Evolutionary conservation across 2,329 filamentous ascomycete species (phyloP).

Genomic region (Boeremia lycopersici): DNA sequence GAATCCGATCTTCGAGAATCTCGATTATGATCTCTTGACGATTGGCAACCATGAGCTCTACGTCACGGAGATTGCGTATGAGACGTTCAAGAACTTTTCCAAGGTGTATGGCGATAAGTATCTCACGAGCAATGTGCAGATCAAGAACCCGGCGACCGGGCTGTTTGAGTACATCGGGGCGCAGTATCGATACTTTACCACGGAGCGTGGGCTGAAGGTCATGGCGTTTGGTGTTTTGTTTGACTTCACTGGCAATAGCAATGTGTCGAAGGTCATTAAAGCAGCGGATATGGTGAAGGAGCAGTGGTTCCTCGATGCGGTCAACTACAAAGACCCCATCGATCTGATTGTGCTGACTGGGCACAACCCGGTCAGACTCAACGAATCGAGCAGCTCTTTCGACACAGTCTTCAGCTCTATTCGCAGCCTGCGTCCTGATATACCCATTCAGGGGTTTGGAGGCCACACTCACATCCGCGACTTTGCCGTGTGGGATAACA

Average conservation of each 20-base stretch:
- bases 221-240: constrained; percentile 61
- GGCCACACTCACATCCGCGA: constrained; percentile 70
- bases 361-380: constrained; percentile 64
- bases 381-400: constrained; percentile 53
- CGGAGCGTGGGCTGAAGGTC: constrained; percentile 51
- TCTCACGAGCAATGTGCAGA: constrained; percentile 60
- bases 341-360: constrained; percentile 69
- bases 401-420: constrained; percentile 64
- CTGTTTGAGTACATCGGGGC: constrained; percentile 55
- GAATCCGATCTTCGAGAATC: constrained; percentile 58
- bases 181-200: constrained; percentile 58
- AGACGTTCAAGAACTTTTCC: constrained; percentile 65
- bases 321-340: constrained; percentile 61
- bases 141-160: constrained; percentile 52
- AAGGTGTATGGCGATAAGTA: constrained; percentile 62
- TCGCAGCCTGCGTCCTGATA: constrained; percentile 60
- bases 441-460: constrained; percentile 69
- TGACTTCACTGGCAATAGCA: constrained; percentile 63
- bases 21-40: constrained; percentile 61
- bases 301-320: constrained; percentile 65
- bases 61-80: constrained; percentile 65
- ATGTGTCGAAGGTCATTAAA: constrained; percentile 65
- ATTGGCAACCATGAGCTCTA: constrained; percentile 72
- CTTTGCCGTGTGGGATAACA: constrained; percentile 67
- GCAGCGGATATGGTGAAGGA: constrained; percentile 60